Evolutionary conservation across 208 protist genomes (phyloP).

Genomic region (Naegleria lovaniensis): DNA sequence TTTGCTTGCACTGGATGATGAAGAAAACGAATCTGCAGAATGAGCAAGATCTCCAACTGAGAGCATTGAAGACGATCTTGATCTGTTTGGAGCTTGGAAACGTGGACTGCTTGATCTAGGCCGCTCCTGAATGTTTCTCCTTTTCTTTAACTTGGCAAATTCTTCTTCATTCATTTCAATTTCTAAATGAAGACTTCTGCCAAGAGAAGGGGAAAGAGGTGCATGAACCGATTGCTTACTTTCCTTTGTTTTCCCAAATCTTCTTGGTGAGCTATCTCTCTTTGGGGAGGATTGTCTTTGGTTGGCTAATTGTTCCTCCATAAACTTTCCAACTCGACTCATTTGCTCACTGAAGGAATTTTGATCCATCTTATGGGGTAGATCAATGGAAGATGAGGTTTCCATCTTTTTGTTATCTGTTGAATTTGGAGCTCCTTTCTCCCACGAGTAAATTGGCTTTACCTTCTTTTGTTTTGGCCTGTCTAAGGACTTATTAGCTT

Average conservation of each 20-base stretch:
- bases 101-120: not conserved
- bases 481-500: not conserved
- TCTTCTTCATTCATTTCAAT: not conserved
- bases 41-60: not conserved
- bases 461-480: not conserved
- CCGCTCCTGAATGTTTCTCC: not conserved
- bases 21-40: not conserved
- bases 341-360: not conserved
- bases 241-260: not conserved
- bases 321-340: not conserved
- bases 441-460: not conserved
- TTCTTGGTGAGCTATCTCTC: not conserved
- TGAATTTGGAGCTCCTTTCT: not conserved
- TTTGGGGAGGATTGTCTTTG: not conserved
- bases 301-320: not conserved
- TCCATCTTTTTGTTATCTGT: not conserved
- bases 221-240: not conserved
- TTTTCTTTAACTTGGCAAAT: not conserved
- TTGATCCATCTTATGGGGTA: not conserved
- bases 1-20: not conserved
- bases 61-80: not conserved
- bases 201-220: not conserved
- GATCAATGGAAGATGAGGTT: not conserved
- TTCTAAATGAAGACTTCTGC: not conserved
- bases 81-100: not conserved